Base-by-base conservation (phyloP, 1,284 basidiomycete species). In the Pseudozyma hubeiensis region DNA sequence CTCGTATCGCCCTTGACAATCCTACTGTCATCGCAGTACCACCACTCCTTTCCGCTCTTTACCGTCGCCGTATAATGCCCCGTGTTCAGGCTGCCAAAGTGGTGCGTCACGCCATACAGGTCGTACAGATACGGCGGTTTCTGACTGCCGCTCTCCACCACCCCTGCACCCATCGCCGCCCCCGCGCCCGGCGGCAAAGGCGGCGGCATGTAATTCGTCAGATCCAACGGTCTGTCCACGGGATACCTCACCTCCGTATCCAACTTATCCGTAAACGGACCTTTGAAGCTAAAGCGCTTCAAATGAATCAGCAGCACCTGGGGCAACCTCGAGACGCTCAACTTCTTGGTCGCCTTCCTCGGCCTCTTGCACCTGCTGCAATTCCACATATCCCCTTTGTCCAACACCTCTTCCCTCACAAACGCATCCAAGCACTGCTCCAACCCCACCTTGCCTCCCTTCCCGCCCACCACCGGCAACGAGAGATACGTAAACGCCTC, bases 331-430 rank as follows among this genome's bases (percentile, higher is more conserved):
- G 95, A 90, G 29, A 93, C 87, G 5, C 92, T 92, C n/a, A 99
- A 88, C 41, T 88, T 89, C 84, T 97, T 96, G 17, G 90, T 89
- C 5, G 94, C 93, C 65, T 89, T 89, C 50, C 93, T 89, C 53
- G 92, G 90, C 40, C 88, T 87, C 86, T 94, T 97, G 88, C 96
- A 99, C 61, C 90, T 88, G 0, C 96, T 94, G 84, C 84, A 90
- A 67, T 84, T 95, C 96, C 96, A 99, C 67, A 94, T 93, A 81
- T 99, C 93, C 34, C 92, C 92, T 81, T 93, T 93, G 79, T 97
- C 94, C 83, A 99, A 88, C 5, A 94, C 88, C 84, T 99, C 96
- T 49, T 92, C 90, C 79, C 91, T 90, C 67, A 97, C 93, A 84
- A 98, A 96, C 4, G 91, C 90, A 79, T 98, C 92, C 66, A 99